A percentile compares a stretch with the other conserved stretches of the same genome.
phyloP scores from a whole-genome alignment of 768 basidiomycete genomes.

The Chlorophyllum brunneum region DNA sequence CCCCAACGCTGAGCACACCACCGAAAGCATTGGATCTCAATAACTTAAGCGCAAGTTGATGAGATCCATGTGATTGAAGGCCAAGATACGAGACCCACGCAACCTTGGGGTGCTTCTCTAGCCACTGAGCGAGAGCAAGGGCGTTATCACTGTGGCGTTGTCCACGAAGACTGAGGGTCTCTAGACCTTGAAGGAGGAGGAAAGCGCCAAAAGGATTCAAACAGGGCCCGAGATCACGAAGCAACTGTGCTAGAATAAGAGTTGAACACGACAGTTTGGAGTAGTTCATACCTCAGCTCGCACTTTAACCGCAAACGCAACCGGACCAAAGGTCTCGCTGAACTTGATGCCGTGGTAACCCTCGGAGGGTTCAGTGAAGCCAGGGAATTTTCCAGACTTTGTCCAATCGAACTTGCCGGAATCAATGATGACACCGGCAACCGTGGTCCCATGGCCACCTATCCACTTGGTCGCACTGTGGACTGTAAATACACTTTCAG shows the following conservation, averaged over 20 bases:
- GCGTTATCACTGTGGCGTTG: conserved; percentile 73
- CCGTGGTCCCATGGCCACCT: conserved; percentile 75
- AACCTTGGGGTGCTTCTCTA: conserved; percentile 62
- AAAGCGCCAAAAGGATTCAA: conserved; percentile 74
- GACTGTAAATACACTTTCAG: conserved; percentile 28
- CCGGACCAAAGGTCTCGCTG: conserved; percentile 58
- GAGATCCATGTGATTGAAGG: conserved; percentile 54
- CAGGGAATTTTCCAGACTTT: conserved; percentile 64
- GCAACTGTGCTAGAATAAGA: conserved; percentile 29
- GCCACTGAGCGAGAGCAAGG: conserved; percentile 61
- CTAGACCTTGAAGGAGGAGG: conserved; percentile 73
- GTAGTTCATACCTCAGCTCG: conserved; percentile 44
- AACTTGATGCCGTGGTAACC: conserved; percentile 74
- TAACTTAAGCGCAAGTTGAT: conserved; percentile 53
- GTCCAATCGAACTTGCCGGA: conserved; percentile 74
- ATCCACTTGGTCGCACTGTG: conserved; percentile 88
- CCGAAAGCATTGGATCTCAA: conserved; percentile 57
- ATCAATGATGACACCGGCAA: conserved; percentile 74
- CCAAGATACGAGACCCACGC: conserved; percentile 82
- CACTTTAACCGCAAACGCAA: conserved; percentile 66
- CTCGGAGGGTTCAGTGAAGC: conserved; percentile 70
- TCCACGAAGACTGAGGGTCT: conserved; percentile 69
- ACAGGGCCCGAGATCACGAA: conserved; percentile 64
- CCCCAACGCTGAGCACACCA: conserved; percentile 76
- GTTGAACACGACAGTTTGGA: not conserved